Evolutionary conservation across 768 basidiomycete genomes (phyloP).

Genomic region (Dacryopinax spathularia): DNA sequence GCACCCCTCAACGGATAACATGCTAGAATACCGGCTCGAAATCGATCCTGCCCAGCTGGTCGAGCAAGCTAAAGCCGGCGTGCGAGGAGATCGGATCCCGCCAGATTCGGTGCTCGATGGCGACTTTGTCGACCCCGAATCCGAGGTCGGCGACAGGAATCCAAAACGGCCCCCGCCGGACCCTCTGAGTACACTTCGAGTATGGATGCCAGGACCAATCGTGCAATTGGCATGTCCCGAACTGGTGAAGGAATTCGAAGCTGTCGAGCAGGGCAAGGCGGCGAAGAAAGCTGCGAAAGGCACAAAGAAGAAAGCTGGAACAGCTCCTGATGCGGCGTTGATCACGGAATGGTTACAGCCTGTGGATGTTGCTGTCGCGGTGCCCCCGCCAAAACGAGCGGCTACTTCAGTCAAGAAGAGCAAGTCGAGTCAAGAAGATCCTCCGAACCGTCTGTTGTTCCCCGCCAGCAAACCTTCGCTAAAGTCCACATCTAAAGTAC

Average conservation of each 20-base stretch:
- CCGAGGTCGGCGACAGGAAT: constrained; percentile 27
- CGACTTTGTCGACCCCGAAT: constrained; percentile 35
- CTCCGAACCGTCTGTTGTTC: not conserved
- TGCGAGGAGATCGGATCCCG: constrained; percentile 42
- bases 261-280: constrained; percentile 32
- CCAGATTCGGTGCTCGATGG: constrained; percentile 36
- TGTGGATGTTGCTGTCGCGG: not conserved
- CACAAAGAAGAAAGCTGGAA: not conserved
- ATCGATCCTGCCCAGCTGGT: constrained; percentile 56
- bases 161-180: constrained; percentile 33
- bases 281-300: constrained; percentile 33
- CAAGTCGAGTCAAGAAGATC: not conserved
- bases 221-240: constrained; percentile 50
- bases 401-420: not conserved
- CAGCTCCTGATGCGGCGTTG: not conserved
- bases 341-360: not conserved
- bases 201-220: constrained; percentile 80
- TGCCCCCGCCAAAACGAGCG: not conserved
- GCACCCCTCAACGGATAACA: constrained; percentile 55
- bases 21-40: constrained; percentile 69
- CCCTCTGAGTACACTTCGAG: constrained; percentile 41
- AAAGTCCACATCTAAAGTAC: not conserved
- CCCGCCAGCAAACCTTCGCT: not conserved
- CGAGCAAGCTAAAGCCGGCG: constrained; percentile 45
- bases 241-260: constrained; percentile 49